Evolutionary conservation across 257 asterid species (phyloP).

Genomic region (Nyctanthes arbortristis): DNA sequence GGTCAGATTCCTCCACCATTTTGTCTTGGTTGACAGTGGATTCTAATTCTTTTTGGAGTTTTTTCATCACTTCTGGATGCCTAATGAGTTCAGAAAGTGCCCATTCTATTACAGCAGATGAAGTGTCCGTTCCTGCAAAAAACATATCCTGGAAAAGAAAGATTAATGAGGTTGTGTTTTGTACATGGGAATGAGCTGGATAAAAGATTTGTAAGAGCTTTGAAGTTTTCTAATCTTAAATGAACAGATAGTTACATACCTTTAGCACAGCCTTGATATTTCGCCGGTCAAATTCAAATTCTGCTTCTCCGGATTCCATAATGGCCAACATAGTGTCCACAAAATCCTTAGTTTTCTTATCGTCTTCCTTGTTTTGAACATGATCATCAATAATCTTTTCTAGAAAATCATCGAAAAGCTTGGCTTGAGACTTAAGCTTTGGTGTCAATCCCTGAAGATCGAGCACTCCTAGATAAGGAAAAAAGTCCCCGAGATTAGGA

Average conservation of each 20-base stretch:
- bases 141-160: conserved; percentile 30
- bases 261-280: conserved; percentile 28
- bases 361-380: background rate
- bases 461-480: conserved; percentile 18
- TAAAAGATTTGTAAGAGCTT: background rate
- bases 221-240: too few relatives aligned
- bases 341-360: conserved; percentile 14
- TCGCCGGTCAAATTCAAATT: conserved; percentile 21
- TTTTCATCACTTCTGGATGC: too few relatives aligned
- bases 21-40: conserved; percentile 20
- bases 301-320: too few relatives aligned
- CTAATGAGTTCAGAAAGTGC: too few relatives aligned
- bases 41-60: conserved; percentile 32
- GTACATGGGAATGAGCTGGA: too few relatives aligned
- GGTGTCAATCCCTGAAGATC: conserved; percentile 15
- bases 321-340: conserved; percentile 30
- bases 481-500: conserved; percentile 3
- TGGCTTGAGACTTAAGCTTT: conserved; percentile 8
- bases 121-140: too few relatives aligned
- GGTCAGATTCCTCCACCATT: conserved; percentile 35
- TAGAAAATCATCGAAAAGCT: conserved; percentile 29
- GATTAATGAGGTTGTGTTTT: background rate
- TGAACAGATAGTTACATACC: conserved; percentile 10
- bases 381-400: too few relatives aligned
- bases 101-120: too few relatives aligned